phyloP scores from a whole-genome alignment of 2,329 filamentous ascomycete genomes.

The Hypoxylon sp. region DNA sequence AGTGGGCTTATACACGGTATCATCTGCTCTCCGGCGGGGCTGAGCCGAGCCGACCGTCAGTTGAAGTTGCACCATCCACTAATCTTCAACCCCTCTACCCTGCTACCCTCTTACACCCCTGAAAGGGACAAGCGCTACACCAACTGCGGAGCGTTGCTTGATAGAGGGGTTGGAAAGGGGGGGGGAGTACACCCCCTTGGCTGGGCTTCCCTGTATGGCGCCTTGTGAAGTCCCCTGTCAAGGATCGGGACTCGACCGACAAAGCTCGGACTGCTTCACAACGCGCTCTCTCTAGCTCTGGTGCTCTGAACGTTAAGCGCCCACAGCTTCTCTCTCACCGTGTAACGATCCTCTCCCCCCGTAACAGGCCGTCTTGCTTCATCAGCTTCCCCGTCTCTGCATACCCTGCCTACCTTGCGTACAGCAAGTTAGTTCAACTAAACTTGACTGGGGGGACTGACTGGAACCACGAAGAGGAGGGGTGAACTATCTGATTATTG shows the following conservation, averaged over 20 bases:
- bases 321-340: slow-evolving; percentile 38
- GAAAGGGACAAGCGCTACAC: slow-evolving; percentile 32
- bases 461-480: slow-evolving; percentile 30
- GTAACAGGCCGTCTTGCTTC: slow-evolving; percentile 7
- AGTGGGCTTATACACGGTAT: slow-evolving; percentile 22
- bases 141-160: slow-evolving; percentile 27
- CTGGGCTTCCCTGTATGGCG: slow-evolving; percentile 12
- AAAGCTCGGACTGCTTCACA: slow-evolving; percentile 18
- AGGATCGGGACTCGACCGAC: slow-evolving; percentile 36
- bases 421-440: slow-evolving; percentile 19
- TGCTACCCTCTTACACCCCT: slow-evolving; percentile 6
- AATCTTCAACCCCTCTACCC: slow-evolving; percentile 4
- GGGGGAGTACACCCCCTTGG: background rate
- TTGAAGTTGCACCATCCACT: slow-evolving; percentile 10
- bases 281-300: slow-evolving; percentile 5
- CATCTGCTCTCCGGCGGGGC: slow-evolving; percentile 33
- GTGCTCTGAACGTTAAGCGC: slow-evolving; percentile 38
- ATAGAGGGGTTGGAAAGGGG: slow-evolving; percentile 36
- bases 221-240: slow-evolving; percentile 25
- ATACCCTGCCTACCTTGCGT: background rate
- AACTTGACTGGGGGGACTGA: slow-evolving; percentile 22
- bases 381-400: slow-evolving; percentile 8
- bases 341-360: slow-evolving; percentile 30
- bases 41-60: slow-evolving; percentile 35
- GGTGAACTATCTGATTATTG: slow-evolving; percentile 23